Base-by-base conservation (phyloP, 1,284 basidiomycete species). In the Bjerkandera adusta region DNA sequence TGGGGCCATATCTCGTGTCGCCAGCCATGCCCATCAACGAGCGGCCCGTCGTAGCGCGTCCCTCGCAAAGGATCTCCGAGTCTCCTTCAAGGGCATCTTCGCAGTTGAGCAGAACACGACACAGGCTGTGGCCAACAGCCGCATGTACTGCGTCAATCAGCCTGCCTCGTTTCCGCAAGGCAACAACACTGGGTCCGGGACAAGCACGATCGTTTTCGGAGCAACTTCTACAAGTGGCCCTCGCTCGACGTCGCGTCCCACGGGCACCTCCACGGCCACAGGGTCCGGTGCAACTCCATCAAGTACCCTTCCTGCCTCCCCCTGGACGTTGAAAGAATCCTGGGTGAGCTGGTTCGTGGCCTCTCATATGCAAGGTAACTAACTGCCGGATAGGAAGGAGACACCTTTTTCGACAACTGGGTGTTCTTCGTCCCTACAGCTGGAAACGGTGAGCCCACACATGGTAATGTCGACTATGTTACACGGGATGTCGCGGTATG, bases 351-450 rank as follows among this genome's bases (percentile, higher is more conserved):
- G n/a, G n/a, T n/a, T n/a, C n/a, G n/a, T n/a, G n/a, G n/a, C n/a
- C n/a, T n/a, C n/a, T n/a, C n/a, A n/a, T n/a, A n/a, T n/a, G n/a
- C n/a, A n/a, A n/a, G n/a, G n/a, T n/a, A n/a, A n/a, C n/a, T n/a
- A n/a, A n/a, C n/a, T n/a, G n/a, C n/a, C n/a, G n/a, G n/a, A 21
- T 54, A 85, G 81, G 64, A 75, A 51, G 87, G 87, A 11, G 68
- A 67, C 41, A 70, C 69, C 36, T 95, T 94, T 71, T 95, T 93
- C 57, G 70, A 86, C 60, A 82, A 82, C 43, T 95, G 87, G 86
- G 62, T 77, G 55, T 95, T 93, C 66, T 90, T 77, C 67, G 76
- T 72, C 13, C n/a, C n/a, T n/a, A n/a, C n/a, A n/a, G n/a, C n/a
- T n/a, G n/a, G n/a, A n/a, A n/a, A n/a, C 43, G 56, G 70, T 1